Conservation (phyloP, 2,329 filamentous ascomycete species). For the Calycina marina region DNA sequence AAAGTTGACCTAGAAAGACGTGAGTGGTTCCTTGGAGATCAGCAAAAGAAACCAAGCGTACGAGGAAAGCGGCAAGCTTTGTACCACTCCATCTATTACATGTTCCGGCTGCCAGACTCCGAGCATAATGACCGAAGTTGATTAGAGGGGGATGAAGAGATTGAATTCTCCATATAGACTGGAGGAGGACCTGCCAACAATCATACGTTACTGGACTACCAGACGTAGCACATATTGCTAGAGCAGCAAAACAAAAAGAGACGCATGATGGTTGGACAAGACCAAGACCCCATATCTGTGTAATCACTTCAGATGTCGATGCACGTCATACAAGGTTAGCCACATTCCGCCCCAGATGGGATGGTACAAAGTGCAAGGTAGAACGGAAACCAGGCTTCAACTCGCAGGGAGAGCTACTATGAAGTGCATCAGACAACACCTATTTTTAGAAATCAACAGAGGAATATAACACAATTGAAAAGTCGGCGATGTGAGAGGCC, state of each 20-base stretch:
- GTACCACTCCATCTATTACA: slow-evolving; percentile 18
- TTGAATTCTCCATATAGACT: slow-evolving; percentile 5
- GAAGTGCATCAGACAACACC: no score
- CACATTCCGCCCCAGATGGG: no score
- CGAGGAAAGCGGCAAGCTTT: slow-evolving; percentile 14
- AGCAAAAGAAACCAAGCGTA: slow-evolving; percentile 11
- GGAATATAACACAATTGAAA: no score
- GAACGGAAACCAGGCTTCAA: no score
- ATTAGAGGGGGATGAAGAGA: slow-evolving; percentile 16
- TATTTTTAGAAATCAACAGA: no score
- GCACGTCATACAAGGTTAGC: no score
- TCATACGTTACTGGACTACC: background rate
- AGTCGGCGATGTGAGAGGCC: no score
- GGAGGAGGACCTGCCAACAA: slow-evolving; percentile 1
- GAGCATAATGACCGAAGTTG: slow-evolving; percentile 5
- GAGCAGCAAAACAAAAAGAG: background rate
- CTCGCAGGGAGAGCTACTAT: no score
- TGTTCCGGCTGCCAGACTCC: slow-evolving; percentile 17
- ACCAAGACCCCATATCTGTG: no score
- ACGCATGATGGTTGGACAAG: no score
- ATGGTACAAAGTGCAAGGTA: slow-evolving; percentile 34
- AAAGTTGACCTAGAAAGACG: slow-evolving; percentile 10
- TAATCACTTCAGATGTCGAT: no score
- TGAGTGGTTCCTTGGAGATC: slow-evolving; percentile 15
- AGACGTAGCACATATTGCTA: background rate